A percentile compares a stretch with the other conserved stretches of the same genome.
Conservation (phyloP, 179 eudicot species). For the Spergularia azorica region DNA sequence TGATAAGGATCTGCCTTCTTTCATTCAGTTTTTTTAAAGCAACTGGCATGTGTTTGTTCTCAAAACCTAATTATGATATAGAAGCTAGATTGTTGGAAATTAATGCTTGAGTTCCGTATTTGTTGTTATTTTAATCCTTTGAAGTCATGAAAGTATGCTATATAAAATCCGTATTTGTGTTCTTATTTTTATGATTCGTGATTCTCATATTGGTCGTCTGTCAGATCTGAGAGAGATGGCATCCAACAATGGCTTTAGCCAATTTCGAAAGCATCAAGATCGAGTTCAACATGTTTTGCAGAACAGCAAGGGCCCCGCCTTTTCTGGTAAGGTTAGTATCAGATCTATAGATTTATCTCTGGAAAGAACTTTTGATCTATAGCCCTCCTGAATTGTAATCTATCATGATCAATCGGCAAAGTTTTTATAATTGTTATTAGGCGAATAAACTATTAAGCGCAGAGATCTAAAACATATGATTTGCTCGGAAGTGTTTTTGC, state of each 20-base stretch:
- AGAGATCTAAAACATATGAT: too few relatives aligned
- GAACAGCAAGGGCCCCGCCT: conserved; percentile 21
- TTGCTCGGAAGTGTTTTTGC: too few relatives aligned
- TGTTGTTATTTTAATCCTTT: conserved; percentile 5
- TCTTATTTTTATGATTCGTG: conserved; percentile 7
- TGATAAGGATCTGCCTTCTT: neutral
- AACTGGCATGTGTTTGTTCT: neutral
- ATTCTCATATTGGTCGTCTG: conserved; percentile 6
- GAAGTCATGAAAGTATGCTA: neutral
- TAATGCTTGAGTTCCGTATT: neutral
- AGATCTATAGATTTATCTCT: conserved; percentile 3
- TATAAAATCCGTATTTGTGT: neutral
- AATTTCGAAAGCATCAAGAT: conserved; percentile 25
- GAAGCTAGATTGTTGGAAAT: conserved; percentile 9
- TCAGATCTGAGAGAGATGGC: conserved; percentile 33
- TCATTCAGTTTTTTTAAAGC: neutral
- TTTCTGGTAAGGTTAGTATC: conserved; percentile 36
- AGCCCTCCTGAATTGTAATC: conserved; percentile 3
- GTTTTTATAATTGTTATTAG: neutral
- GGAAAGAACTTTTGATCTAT: conserved; percentile 6
- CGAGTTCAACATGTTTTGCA: conserved; percentile 25
- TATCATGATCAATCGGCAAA: neutral
- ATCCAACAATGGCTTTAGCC: conserved; percentile 30
- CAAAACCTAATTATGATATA: neutral
- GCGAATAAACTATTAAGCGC: too few relatives aligned